Conservation (phyloP, 495 filamentous ascomycete species). For the Neurospora sp. region DNA sequence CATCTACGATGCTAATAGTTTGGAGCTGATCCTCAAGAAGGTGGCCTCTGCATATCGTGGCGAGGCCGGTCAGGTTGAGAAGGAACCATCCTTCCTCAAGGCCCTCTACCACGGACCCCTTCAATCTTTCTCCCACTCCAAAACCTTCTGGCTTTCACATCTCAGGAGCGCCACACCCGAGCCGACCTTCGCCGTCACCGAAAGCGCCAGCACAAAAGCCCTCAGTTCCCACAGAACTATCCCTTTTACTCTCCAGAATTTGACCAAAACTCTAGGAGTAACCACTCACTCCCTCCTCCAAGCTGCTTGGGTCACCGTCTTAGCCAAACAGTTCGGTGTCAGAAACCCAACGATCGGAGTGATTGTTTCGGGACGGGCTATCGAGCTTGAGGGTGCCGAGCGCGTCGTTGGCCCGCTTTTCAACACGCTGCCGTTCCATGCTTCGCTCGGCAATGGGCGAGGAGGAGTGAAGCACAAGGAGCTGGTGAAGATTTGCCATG, state of each 20-base stretch:
- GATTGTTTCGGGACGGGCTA: constrained; percentile 58
- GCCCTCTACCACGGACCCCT: constrained; percentile 47
- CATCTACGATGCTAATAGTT: constrained; percentile 78
- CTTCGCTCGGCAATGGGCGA: neutral
- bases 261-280: constrained; percentile 48
- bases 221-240: constrained; percentile 11
- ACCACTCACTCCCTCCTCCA: constrained; percentile 68
- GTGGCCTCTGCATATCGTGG: constrained; percentile 38
- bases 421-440: constrained; percentile 71
- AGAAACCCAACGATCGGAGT: constrained; percentile 45
- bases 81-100: constrained; percentile 37
- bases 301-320: constrained; percentile 54
- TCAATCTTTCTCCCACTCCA: constrained; percentile 41
- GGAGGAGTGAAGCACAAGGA: constrained; percentile 17
- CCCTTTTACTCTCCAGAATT: constrained; percentile 29
- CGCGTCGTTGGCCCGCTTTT: constrained; percentile 73
- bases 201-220: neutral
- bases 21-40: constrained; percentile 52
- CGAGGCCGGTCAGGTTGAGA: neutral
- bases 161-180: constrained; percentile 33
- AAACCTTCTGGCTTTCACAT: constrained; percentile 58
- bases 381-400: constrained; percentile 57
- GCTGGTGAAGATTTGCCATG: constrained; percentile 45
- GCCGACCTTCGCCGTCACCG: constrained; percentile 15
- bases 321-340: constrained; percentile 27